Percentiles rank a stretch among this genome's conserved stretches.
phyloP scores from a whole-genome alignment of 208 protist genomes.

The Trichomonas vaginalis region DNA sequence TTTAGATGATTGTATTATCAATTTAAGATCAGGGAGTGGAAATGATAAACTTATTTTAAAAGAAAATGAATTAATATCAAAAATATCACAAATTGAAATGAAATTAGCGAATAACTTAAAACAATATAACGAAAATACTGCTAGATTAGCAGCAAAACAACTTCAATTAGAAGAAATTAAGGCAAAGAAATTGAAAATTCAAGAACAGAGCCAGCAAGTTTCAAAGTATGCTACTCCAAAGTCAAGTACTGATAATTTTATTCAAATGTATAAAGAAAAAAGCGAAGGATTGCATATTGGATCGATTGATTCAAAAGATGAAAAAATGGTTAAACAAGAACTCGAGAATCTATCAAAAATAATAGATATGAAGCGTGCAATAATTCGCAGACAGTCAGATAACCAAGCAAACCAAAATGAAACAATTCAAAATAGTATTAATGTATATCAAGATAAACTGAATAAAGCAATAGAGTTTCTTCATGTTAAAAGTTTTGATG shows the following conservation, averaged over 20 bases:
- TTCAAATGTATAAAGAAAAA: background rate
- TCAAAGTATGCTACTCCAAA: background rate
- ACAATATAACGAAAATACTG: background rate
- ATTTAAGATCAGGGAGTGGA: background rate
- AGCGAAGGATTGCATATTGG: background rate
- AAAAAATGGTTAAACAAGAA: background rate
- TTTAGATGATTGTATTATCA: background rate
- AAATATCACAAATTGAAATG: background rate
- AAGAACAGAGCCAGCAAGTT: background rate
- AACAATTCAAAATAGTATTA: background rate
- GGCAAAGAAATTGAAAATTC: background rate
- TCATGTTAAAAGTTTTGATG: background rate
- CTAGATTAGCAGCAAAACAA: background rate
- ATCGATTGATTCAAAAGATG: background rate
- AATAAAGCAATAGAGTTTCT: background rate
- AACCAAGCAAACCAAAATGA: background rate
- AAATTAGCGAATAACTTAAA: background rate
- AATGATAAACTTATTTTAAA: background rate
- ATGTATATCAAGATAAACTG: background rate
- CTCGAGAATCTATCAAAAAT: background rate
- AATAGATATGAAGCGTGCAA: background rate
- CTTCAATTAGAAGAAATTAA: background rate
- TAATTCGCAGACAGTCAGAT: background rate
- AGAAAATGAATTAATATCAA: background rate
- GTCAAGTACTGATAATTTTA: background rate